Evolutionary conservation across 106 monocot genomes (phyloP), one percentile per base, ranked within the genome.

Genomic region (Phalaenopsis aphrodite): DNA sequence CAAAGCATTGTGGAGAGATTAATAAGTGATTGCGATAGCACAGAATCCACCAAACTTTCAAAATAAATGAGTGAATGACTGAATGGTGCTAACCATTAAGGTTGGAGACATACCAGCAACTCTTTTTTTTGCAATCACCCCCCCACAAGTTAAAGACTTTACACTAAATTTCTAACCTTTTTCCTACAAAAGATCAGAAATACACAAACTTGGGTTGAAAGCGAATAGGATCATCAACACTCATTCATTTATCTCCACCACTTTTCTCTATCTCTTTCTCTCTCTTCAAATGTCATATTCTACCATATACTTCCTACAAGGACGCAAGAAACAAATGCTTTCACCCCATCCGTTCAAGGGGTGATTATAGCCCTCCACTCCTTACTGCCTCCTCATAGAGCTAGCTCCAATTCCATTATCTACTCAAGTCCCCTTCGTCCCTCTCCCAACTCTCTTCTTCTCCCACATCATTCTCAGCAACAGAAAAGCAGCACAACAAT

Each of bases 291-390:
- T 52, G 82, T 80, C 80, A 72, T 77, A 61, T 74, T 76, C 82
- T 79, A 8, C 71, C 76, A 58, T 48, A 80, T 79, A 56, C 80
- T 47, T 76, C 83, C 82, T 52, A 78, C 81, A 81, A 81, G 80
- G 68, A 81, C 81, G 84, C 81, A 87, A 87, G 84, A 83, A 66
- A 68, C 67, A 24, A 68, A 57, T 58, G 52, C 39, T 75, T 66
- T 79, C 77, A 76, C 79, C 38, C 39, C 79, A 75, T 67, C 38
- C 36, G 6, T 3, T 84, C 78, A 78, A 45, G 18, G 30, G 21
- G 30, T 46, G 42, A 47, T 79, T 47, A 69, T 78, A 83, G 56
- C 57, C 78, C 37, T 24, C 42, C 79, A 65, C 75, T 16, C 61
- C 45, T 18, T 38, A 14, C 41, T 41, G 18, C 30, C 49, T 57